Percentiles rank a stretch among this genome's conserved stretches.
Conservation (phyloP, 768 basidiomycete species). For the Termitomyces sp. region DNA sequence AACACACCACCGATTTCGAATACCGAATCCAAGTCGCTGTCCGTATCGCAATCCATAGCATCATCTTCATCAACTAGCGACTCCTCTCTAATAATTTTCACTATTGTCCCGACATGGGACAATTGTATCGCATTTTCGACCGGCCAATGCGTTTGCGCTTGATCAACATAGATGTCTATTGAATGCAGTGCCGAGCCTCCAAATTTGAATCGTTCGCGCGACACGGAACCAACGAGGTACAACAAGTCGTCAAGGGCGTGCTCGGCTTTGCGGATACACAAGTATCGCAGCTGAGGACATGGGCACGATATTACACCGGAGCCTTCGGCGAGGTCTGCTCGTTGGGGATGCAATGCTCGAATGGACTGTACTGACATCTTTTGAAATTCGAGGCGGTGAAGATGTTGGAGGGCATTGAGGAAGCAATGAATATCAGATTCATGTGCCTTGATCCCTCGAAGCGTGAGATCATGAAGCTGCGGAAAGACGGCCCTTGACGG, state of each 20-base stretch:
- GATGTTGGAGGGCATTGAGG: conserved; percentile 23
- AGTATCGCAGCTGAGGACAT: conserved; percentile 27
- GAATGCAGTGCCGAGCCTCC: conserved; percentile 20
- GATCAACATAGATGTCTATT: conserved; percentile 29
- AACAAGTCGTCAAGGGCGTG: conserved; percentile 20
- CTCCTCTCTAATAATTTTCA: conserved; percentile 18
- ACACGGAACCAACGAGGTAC: conserved; percentile 21
- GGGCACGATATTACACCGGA: conserved; percentile 17
- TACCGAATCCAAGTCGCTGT: conserved; percentile 7
- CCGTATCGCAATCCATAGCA: conserved; percentile 13
- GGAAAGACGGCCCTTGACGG: conserved; percentile 18
- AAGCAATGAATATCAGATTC: conserved; percentile 25
- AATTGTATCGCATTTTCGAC: conserved; percentile 10
- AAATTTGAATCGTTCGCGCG: conserved; percentile 18
- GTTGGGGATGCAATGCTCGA: conserved; percentile 23
- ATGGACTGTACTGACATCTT: conserved; percentile 29
- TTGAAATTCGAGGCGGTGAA: conserved; percentile 28
- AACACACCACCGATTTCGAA: conserved; percentile 23
- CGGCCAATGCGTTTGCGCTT: conserved; percentile 1
- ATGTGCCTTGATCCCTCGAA: conserved; percentile 32
- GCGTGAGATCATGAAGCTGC: conserved; percentile 27
- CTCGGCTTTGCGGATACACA: conserved; percentile 25
- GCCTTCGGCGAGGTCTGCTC: not conserved
- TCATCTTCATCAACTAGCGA: conserved; percentile 8
- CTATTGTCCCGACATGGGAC: conserved; percentile 12